Percentiles rank a stretch among this genome's conserved stretches.
Evolutionary conservation across 1,284 basidiomycete genomes (phyloP).

Genomic region (Naganishia sp.): DNA sequence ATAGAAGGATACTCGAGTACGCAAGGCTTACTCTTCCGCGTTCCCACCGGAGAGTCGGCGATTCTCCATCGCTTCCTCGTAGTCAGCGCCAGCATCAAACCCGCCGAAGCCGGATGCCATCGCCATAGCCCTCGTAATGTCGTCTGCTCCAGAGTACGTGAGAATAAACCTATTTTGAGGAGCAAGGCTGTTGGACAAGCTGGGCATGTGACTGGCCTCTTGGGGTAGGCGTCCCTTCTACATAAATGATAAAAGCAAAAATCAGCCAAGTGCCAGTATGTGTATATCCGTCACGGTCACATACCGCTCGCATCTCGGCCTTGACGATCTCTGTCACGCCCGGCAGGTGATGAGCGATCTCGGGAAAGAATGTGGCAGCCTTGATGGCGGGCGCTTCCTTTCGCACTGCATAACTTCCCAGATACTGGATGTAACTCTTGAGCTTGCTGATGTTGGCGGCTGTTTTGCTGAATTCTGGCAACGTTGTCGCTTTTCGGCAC

Average conservation of each 20-base stretch:
- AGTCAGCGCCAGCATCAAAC: background rate
- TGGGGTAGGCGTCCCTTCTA: slow-evolving; percentile 17
- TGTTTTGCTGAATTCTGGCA: background rate
- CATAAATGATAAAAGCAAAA: background rate
- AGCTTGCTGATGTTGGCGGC: background rate
- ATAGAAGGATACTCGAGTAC: background rate
- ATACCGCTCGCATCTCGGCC: slow-evolving; percentile 1
- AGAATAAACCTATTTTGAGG: background rate
- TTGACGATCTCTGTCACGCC: background rate
- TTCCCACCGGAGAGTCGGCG: background rate
- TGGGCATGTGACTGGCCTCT: slow-evolving; percentile 17
- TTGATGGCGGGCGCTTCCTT: background rate
- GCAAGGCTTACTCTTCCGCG: slow-evolving; percentile 31
- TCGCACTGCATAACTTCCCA: background rate
- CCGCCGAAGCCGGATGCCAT: background rate
- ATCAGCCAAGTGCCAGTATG: too few species aligned
- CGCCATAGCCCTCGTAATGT: background rate
- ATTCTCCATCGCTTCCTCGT: slow-evolving; percentile 23
- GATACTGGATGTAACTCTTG: slow-evolving; percentile 11
- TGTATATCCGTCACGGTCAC: background rate
- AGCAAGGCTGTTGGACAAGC: slow-evolving; percentile 17
- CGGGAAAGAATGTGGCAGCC: slow-evolving; percentile 4
- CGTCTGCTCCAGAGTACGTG: background rate
- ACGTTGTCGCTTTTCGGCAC: slow-evolving; percentile 14
- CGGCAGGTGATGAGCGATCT: background rate